Evolutionary conservation across 2,329 filamentous ascomycete genomes (phyloP).

Genomic region (Aspergillus thermomutatus): DNA sequence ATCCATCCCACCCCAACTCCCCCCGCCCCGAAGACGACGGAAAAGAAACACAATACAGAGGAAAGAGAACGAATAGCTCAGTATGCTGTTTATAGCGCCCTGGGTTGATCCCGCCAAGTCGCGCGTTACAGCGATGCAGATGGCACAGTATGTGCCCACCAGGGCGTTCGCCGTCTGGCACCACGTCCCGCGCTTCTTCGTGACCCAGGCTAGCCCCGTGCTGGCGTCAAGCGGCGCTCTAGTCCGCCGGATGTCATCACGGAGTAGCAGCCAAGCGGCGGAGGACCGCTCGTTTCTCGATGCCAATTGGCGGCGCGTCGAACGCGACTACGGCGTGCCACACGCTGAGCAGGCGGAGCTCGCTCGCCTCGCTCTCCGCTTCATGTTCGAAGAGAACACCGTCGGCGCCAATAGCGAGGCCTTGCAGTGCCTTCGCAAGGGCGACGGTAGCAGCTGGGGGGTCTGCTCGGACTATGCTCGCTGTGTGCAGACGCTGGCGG

Average conservation of each 20-base stretch:
- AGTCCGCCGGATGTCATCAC: conserved; percentile 7
- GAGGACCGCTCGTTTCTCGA: conserved; percentile 8
- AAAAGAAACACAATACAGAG: not conserved
- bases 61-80: not conserved
- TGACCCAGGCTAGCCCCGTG: conserved; percentile 18
- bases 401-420: conserved; percentile 39
- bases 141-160: conserved; percentile 22
- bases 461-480: conserved; percentile 33
- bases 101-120: conserved; percentile 43
- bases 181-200: conserved; percentile 26
- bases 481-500: conserved; percentile 17
- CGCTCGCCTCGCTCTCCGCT: conserved; percentile 7
- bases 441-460: conserved; percentile 29
- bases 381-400: conserved; percentile 28
- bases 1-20: no score
- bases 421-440: conserved; percentile 35
- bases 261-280: not conserved
- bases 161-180: conserved; percentile 25
- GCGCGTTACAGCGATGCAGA: conserved; percentile 24
- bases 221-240: conserved; percentile 19
- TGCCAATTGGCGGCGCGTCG: conserved; percentile 13
- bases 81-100: conserved; percentile 34
- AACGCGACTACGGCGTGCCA: conserved; percentile 17
- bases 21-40: not conserved
- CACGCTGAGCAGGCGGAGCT: conserved; percentile 15